A percentile compares a stretch with the other conserved stretches of the same genome.
phyloP scores from a whole-genome alignment of 2,329 filamentous ascomycete genomes.

The Clarireedia monteithiana region DNA sequence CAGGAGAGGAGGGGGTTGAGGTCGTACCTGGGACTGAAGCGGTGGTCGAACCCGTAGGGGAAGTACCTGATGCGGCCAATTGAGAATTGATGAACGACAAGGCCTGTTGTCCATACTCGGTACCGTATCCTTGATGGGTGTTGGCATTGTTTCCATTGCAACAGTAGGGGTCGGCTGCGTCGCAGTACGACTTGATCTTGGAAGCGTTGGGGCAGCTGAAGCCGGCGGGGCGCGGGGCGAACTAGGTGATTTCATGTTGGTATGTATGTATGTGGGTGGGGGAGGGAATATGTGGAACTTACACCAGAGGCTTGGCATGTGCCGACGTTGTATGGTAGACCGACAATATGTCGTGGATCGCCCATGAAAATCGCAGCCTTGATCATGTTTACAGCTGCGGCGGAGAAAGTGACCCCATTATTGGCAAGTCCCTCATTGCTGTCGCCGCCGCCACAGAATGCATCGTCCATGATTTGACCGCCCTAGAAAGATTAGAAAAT shows the following conservation, averaged over 20 bases:
- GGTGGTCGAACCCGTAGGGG: constrained; percentile 1
- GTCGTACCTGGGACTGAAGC: neutral
- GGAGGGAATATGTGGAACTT: constrained; percentile 29
- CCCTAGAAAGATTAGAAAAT: constrained; percentile 34
- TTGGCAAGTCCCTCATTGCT: constrained; percentile 38
- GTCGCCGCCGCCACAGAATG: constrained; percentile 50
- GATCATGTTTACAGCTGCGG: constrained; percentile 44
- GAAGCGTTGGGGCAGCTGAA: constrained; percentile 44
- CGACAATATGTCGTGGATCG: constrained; percentile 48
- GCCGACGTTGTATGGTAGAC: constrained; percentile 52
- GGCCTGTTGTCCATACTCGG: constrained; percentile 48
- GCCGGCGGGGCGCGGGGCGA: constrained; percentile 46
- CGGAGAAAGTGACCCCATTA: constrained; percentile 36
- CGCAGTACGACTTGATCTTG: constrained; percentile 54
- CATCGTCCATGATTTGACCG: constrained; percentile 55
- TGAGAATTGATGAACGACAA: constrained; percentile 49
- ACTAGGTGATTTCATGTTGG: constrained; percentile 32
- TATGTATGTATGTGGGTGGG: neutral
- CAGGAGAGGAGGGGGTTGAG: neutral
- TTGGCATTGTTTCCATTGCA: constrained; percentile 48
- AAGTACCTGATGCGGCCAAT: constrained; percentile 24
- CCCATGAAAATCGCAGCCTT: constrained; percentile 61
- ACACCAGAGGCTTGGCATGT: constrained; percentile 52
- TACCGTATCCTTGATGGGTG: constrained; percentile 50
- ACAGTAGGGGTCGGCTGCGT: constrained; percentile 53